These are phyloP conservation scores for Acrasis kona DNA, from an alignment of 78 protist species.

Conservation along the genomic window DNA sequence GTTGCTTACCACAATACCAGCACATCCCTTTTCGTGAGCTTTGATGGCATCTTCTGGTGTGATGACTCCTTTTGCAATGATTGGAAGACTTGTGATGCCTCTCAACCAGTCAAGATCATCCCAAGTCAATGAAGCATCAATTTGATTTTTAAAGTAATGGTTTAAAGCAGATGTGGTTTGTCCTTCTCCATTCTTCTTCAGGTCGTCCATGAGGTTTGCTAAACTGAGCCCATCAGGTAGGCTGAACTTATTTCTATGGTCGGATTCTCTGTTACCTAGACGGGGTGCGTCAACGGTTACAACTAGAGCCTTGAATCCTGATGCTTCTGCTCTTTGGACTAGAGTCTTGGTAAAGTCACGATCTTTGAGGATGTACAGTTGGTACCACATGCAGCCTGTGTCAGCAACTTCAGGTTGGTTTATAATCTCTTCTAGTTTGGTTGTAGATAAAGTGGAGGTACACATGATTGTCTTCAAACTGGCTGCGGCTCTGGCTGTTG, in stretches of 20 bases:
- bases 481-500: not conserved
- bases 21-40: slow-evolving; percentile 40
- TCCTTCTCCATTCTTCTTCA: not conserved
- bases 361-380: slow-evolving; percentile 55
- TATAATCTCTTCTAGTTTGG: slow-evolving; percentile 44
- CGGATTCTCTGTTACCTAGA: slow-evolving; percentile 45
- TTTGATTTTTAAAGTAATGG: slow-evolving; percentile 2
- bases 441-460: slow-evolving; percentile 25
- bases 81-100: slow-evolving; percentile 39
- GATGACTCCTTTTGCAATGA: slow-evolving; percentile 57
- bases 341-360: slow-evolving; percentile 32
- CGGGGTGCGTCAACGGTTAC: slow-evolving; percentile 65
- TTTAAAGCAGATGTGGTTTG: not conserved
- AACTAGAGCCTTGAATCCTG: slow-evolving; percentile 35
- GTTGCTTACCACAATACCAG: slow-evolving; percentile 60
- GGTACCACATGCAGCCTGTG: slow-evolving; percentile 45
- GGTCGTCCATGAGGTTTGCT: slow-evolving; percentile 10
- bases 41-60: slow-evolving; percentile 50
- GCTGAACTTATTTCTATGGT: not conserved
- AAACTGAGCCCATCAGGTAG: slow-evolving; percentile 18
- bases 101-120: slow-evolving; percentile 54
- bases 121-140: slow-evolving; percentile 57
- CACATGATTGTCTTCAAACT: slow-evolving; percentile 31
- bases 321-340: slow-evolving; percentile 34
- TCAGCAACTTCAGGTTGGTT: no score